These are phyloP conservation scores for Agaricales sp. DNA, from an alignment of 1,284 basidiomycete species.

Conservation along the genomic window DNA sequence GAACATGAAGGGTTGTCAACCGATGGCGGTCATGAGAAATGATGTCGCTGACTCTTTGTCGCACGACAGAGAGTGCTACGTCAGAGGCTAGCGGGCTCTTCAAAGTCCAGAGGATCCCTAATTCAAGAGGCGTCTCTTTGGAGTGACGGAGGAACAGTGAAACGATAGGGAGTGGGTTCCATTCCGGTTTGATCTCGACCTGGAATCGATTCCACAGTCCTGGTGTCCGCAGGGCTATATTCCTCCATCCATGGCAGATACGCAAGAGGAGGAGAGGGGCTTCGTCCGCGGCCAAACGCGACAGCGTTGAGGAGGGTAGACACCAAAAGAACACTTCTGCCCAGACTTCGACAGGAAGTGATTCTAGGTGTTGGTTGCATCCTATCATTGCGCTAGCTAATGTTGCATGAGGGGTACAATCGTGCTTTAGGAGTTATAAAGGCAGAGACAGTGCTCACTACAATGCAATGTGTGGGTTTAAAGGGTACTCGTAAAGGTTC, in stretches of 20 bases:
- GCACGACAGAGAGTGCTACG: background rate
- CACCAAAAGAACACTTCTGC: background rate
- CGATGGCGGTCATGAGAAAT: background rate
- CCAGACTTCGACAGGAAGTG: background rate
- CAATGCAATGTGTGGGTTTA: too few relatives aligned
- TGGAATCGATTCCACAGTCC: slow-evolving; percentile 1
- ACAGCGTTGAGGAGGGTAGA: background rate
- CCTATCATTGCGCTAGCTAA: background rate
- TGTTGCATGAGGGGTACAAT: background rate
- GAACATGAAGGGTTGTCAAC: background rate
- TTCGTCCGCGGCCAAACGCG: background rate
- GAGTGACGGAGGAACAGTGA: background rate
- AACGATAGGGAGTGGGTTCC: background rate
- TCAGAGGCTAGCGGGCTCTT: background rate
- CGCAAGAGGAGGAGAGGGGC: background rate
- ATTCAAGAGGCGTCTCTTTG: background rate
- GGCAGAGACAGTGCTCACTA: background rate
- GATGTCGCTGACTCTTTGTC: background rate
- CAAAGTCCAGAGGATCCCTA: background rate
- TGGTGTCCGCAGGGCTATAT: background rate
- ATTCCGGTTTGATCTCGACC: slow-evolving; percentile 1
- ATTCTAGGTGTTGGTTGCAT: background rate
- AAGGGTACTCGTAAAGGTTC: background rate
- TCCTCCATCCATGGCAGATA: background rate
- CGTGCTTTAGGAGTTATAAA: background rate